Base-by-base conservation (phyloP, 2,329 filamentous ascomycete species). In the Bipolaris bicolor region DNA sequence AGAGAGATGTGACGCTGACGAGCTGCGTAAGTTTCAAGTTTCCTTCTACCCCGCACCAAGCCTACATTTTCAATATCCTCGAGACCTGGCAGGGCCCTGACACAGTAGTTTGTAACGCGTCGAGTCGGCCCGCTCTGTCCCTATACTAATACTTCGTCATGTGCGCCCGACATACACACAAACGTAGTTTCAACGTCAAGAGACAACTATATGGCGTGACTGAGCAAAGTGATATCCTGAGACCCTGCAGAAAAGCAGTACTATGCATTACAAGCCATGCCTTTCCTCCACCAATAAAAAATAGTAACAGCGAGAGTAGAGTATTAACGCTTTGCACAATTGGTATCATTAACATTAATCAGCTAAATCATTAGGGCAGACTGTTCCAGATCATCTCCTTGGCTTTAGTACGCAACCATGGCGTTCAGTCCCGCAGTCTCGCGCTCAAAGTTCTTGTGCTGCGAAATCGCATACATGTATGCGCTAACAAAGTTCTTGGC, bases 381-480 rank as follows among this genome's bases (percentile, higher is more conserved):
- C 40, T n/a, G 40, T 43, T 43, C n/a, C 20, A 43, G 2, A 24
- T 43, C 34, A 20, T 29, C 22, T 34, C 18, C 46, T 1, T 37
- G 33, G 29, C 34, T 18, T 51, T 85, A 93, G 67, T 88, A 94
- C 1, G 90, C 89, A 56, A 94, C 84, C 80, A 86, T 82, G 2
- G 79, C 75, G 50, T 78, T 84, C 66, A 94, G 75, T 0, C 91
- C 91, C 62, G 90, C 86, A 72, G 90, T 58, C 81, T 96, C 91
- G 20, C 91, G 81, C 50, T 87, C 81, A 78, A 86, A 96, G 72
- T 90, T 90, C 68, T 87, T 84, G 71, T 95, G 91, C 78, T 86
- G 84, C 20, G 87, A 85, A 52, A 95, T 86, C 15, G 86, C 82
- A 67, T 82, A 88, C 44, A 88, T 85, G 78, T 91, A 92, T 65